Evolutionary conservation across 257 asterid genomes (phyloP).

Genomic region (Oldenlandia corymbosa): DNA sequence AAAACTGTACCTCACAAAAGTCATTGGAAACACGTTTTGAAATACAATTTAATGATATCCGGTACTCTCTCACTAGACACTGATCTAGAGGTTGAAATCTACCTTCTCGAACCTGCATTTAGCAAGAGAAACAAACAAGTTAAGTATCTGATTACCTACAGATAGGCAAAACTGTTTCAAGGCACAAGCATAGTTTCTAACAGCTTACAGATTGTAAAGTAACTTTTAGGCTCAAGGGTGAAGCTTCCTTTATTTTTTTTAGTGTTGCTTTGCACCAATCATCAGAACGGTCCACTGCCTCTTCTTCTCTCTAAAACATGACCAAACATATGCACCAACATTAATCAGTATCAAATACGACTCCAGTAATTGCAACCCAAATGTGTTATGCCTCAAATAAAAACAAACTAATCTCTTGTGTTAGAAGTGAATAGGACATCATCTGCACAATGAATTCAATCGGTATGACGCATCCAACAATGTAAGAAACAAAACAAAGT

Average conservation of each 20-base stretch:
- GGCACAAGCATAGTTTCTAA: slow-evolving; percentile 8
- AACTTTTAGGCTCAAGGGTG: slow-evolving; percentile 91
- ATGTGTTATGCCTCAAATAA: neutral
- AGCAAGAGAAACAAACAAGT: slow-evolving; percentile 12
- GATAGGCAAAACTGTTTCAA: neutral
- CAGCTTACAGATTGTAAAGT: slow-evolving; percentile 83
- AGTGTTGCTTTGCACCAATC: slow-evolving; percentile 40
- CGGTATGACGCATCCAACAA: neutral
- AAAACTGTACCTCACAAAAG: slow-evolving; percentile 58
- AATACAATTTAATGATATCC: slow-evolving; percentile 61
- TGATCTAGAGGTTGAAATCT: slow-evolving; percentile 90
- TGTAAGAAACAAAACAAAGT: neutral
- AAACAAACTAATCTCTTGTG: neutral
- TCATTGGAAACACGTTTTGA: slow-evolving; percentile 59
- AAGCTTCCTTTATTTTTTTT: slow-evolving; percentile 63
- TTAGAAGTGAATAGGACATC: neutral
- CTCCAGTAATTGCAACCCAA: neutral
- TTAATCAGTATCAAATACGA: neutral
- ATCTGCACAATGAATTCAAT: neutral
- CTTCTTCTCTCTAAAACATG: slow-evolving; percentile 43
- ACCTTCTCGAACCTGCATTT: slow-evolving; percentile 77
- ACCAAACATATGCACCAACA: neutral
- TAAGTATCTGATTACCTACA: slow-evolving; percentile 9
- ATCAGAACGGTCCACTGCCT: slow-evolving; percentile 44
- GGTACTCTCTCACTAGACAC: slow-evolving; percentile 80